Percentiles rank a stretch among this genome's conserved stretches.
Conservation (phyloP, 306 rosid genomes). For the Cucurbita argyrosperma region DNA sequence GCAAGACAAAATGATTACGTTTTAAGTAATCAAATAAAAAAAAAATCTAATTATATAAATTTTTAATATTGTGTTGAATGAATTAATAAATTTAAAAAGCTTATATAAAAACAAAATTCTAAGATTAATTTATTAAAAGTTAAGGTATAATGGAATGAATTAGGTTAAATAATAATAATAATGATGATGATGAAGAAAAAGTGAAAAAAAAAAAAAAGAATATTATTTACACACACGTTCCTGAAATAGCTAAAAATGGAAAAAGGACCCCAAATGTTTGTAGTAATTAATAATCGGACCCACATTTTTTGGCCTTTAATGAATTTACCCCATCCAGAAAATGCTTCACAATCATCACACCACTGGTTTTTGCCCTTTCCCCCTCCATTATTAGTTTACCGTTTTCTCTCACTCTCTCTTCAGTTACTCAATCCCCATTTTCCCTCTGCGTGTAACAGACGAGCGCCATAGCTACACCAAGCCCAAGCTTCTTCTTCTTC, state of each 20-base stretch:
- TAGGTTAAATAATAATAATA: not conserved
- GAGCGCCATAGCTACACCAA: not conserved
- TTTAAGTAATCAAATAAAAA: no score
- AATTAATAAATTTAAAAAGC: no score
- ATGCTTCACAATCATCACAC: not conserved
- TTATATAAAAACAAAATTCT: no score
- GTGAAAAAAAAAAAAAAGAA: not conserved
- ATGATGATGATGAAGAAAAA: not conserved
- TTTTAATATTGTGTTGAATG: no score
- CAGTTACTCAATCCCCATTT: not conserved
- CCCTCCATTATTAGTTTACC: constrained; percentile 2
- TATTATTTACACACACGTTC: not conserved
- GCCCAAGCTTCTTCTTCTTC: not conserved
- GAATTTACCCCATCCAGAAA: not conserved
- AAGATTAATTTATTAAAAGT: no score
- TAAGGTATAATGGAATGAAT: no score
- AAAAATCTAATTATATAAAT: no score
- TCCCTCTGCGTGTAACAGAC: not conserved
- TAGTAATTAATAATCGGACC: not conserved
- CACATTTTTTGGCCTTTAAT: not conserved
- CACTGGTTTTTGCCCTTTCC: not conserved
- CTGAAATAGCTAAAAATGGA: not conserved
- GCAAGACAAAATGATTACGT: no score
- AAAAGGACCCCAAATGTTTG: not conserved
- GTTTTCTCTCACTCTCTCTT: not conserved